Base-by-base conservation (phyloP, 169 alveolate genomes). In the Cryptosporidium canis region DNA sequence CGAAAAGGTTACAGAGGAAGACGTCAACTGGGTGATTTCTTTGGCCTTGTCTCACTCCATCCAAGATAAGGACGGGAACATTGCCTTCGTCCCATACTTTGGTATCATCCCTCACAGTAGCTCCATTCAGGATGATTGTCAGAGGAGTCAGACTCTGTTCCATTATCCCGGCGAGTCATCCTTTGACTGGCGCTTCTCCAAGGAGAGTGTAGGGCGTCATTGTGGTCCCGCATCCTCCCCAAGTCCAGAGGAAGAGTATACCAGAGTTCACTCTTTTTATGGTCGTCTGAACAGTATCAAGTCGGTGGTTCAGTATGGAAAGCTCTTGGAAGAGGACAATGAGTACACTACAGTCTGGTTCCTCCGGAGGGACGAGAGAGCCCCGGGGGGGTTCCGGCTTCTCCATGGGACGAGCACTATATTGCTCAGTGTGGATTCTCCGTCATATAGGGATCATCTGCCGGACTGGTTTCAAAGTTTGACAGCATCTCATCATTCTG, bases 11-110 rank as follows among this genome's bases (percentile, higher is more conserved):
- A 39, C 58, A 39, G 44, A 77, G 18, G 37, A 77, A 56, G 72
- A 58, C 11, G 58, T 77, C 37, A 53, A 61, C n/a, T 77, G 87
- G 87, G 43, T 55, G 14, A 77, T 58, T n/a, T 77, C 87, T 56
- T 58, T 77, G 18, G 64, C 39, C 11, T 16, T 77, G 27, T 58
- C 87, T 11, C 87, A 77, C 45, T 77, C 87, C 16, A 16, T 77
- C 2, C 63, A 77, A 41, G 87, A 77, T 39, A 77, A 58, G 43
- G 63, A 77, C 11, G 72, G 58, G 4, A 43, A 77, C 6, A 58
- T 77, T 5, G 87, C 87, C 18, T 77, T 77, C 29, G 68, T 61
- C 12, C 87, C 87, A 35, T 61, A 58, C 44, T 55, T 35, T 58
- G 43, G 18, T 16, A 29, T 58, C 27, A 56, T 77, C 5, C 87